A percentile compares a stretch with the other conserved stretches of the same genome.
These are phyloP conservation scores for Dillenia suffruticosa DNA, from an alignment of 164 flowering plant species.

Conservation along the genomic window DNA sequence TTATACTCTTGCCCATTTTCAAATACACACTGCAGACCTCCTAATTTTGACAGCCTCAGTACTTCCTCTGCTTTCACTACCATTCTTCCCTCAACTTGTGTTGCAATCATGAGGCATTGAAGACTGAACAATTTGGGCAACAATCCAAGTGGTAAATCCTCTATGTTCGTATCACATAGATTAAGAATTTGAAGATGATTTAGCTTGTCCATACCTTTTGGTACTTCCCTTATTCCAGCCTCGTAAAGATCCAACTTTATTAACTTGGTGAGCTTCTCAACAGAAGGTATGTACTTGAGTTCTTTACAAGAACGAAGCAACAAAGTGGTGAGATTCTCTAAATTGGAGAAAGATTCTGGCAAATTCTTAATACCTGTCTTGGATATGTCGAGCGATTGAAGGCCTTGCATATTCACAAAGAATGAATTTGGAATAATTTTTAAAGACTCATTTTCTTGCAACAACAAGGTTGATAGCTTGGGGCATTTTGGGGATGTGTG, in stretches of 20 bases:
- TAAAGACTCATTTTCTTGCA: slow-evolving; percentile 4
- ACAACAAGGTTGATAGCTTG: slow-evolving; percentile 16
- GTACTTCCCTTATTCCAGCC: slow-evolving; percentile 8
- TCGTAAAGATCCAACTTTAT: slow-evolving; percentile 14
- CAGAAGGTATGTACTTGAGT: slow-evolving; percentile 11
- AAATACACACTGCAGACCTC: too few species aligned
- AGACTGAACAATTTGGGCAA: slow-evolving; percentile 1
- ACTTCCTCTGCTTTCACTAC: too few species aligned
- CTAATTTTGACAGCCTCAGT: too few species aligned
- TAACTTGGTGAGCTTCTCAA: slow-evolving; percentile 13
- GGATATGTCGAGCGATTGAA: slow-evolving; percentile 16
- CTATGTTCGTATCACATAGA: not conserved
- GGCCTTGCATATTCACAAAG: slow-evolving; percentile 16
- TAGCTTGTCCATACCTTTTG: slow-evolving; percentile 17
- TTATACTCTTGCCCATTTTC: too few species aligned
- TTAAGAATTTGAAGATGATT: slow-evolving; percentile 8
- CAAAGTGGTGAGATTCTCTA: slow-evolving; percentile 16
- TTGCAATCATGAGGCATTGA: not conserved
- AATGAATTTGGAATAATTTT: slow-evolving; percentile 11
- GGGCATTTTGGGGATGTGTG: slow-evolving; percentile 13
- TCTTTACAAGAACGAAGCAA: slow-evolving; percentile 8
- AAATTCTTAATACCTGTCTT: slow-evolving; percentile 4
- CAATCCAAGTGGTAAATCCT: slow-evolving; percentile 3
- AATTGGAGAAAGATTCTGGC: slow-evolving; percentile 13
- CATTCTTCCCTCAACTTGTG: not conserved